phyloP scores from a whole-genome alignment of 441 rosid genomes.

The Erodium texanum region DNA sequence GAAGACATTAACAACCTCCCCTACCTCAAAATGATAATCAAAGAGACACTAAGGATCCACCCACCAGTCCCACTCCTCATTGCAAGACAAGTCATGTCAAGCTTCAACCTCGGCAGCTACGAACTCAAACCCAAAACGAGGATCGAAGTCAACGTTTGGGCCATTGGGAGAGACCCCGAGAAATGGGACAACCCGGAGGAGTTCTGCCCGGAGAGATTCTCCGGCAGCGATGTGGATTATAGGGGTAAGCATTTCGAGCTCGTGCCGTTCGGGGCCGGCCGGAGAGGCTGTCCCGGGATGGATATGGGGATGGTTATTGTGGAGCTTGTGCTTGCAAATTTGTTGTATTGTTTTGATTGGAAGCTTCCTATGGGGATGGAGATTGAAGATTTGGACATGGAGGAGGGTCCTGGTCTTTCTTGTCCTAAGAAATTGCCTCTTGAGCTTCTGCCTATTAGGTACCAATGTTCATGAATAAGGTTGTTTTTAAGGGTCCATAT shows the following conservation, averaged over 20 bases:
- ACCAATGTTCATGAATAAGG: not conserved
- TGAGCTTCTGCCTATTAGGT: not conserved
- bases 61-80: conserved; percentile 26
- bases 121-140: not conserved
- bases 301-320: not conserved
- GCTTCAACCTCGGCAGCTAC: conserved; percentile 24
- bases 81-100: conserved; percentile 38
- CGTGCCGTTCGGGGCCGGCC: not conserved
- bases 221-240: not conserved
- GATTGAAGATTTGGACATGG: not conserved
- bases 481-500: too few relatives aligned
- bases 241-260: not conserved
- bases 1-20: conserved; percentile 25
- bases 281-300: not conserved
- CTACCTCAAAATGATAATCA: conserved; percentile 37
- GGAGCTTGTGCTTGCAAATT: not conserved
- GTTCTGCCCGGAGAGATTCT: not conserved
- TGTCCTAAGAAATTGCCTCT: not conserved
- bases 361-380: not conserved
- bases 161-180: not conserved
- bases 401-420: not conserved
- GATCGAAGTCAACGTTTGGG: not conserved
- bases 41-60: conserved; percentile 32
- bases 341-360: not conserved
- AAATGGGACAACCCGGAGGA: not conserved